phyloP scores from a whole-genome alignment of 352 stramenopile species.

The Globisporangium yorkense region DNA sequence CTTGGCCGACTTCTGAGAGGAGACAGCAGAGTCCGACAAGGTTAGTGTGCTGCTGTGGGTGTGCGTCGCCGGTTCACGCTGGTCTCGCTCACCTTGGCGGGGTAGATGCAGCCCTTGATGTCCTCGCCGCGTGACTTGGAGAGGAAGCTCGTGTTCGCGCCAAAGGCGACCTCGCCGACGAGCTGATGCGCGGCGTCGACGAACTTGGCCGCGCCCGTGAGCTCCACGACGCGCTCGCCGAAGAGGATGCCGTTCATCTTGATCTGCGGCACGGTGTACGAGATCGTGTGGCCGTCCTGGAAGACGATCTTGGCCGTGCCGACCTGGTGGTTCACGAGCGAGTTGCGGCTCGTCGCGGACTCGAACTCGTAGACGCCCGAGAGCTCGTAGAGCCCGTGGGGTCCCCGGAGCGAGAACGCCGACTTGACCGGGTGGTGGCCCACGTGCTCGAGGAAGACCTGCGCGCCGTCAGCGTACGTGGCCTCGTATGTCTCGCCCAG shows the following conservation, averaged over 20 bases:
- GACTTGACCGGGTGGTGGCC: slow-evolving; percentile 66
- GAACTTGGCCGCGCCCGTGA: slow-evolving; percentile 47
- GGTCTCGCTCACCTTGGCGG: slow-evolving; percentile 25
- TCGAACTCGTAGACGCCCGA: slow-evolving; percentile 68
- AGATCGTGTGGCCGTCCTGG: slow-evolving; percentile 43
- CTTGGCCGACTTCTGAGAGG: slow-evolving; percentile 38
- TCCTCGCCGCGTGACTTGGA: slow-evolving; percentile 59
- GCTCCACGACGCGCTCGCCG: slow-evolving; percentile 65
- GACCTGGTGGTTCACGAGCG: slow-evolving; percentile 63
- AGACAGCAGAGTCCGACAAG: neutral
- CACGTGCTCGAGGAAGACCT: slow-evolving; percentile 68
- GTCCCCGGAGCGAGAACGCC: slow-evolving; percentile 44
- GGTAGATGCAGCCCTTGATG: slow-evolving; percentile 62
- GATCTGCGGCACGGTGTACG: slow-evolving; percentile 70
- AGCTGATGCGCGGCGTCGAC: slow-evolving; percentile 37
- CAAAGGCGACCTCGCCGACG: slow-evolving; percentile 48
- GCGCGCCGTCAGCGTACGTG: slow-evolving; percentile 59
- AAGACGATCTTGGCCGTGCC: slow-evolving; percentile 39
- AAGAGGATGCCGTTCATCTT: slow-evolving; percentile 77
- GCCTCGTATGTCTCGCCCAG: slow-evolving; percentile 75
- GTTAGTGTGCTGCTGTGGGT: neutral
- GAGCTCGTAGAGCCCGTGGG: slow-evolving; percentile 45
- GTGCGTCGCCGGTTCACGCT: neutral
- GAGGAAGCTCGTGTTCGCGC: slow-evolving; percentile 61
- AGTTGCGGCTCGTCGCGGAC: slow-evolving; percentile 56